Evolutionary conservation across 2,329 filamentous ascomycete genomes (phyloP), one percentile per base, ranked within the genome.

Genomic region (Ascochyta fabae): DNA sequence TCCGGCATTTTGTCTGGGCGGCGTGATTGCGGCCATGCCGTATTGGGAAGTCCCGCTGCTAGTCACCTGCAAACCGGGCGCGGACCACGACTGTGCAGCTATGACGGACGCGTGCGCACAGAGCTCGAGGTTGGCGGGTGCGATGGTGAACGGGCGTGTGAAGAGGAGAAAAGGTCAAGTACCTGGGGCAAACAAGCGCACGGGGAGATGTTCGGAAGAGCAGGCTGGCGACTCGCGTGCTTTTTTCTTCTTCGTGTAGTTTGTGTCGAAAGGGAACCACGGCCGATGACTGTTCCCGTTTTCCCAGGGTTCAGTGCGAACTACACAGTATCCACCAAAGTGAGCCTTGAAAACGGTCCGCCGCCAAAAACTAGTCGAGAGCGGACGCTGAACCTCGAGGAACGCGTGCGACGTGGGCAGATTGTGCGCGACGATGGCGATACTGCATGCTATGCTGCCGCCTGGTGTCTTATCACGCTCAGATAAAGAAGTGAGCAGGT

Each of bases 1-100:
- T 22, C n/a, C 40, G 54, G 42, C 45, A 33, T 54, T 51, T 4
- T 31, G 29, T 50, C 50, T 62, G 52, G 62, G 62, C 59, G 61
- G 33, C 49, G 59, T 57, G 19, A 59, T 47, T 27, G 52, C 50
- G 31, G 54, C 57, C 59, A 64, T 62, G 45, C 53, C 48, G 51
- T 15, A 39, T 16, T 10, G 39, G 47, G 29, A 50, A 49, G 10
- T 34, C 8, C 46, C 44, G 29, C 53, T 23, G 19, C 16, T 47
- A 38, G 42, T 44, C 38, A 56, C 47, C 24, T 34, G 44, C 39
- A 44, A 48, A 43, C 51, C 27, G 43, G 38, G 42, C 48, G 40
- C 41, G 41, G 41, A 48, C 45, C 51, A 44, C 51, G 42, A 35
- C 39, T 39, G 26, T 48, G 45, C 51, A 47, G 27, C 39, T 39